phyloP scores from a whole-genome alignment of 1,139 yeast genomes.

The Sugiyamaella xylanicola region DNA sequence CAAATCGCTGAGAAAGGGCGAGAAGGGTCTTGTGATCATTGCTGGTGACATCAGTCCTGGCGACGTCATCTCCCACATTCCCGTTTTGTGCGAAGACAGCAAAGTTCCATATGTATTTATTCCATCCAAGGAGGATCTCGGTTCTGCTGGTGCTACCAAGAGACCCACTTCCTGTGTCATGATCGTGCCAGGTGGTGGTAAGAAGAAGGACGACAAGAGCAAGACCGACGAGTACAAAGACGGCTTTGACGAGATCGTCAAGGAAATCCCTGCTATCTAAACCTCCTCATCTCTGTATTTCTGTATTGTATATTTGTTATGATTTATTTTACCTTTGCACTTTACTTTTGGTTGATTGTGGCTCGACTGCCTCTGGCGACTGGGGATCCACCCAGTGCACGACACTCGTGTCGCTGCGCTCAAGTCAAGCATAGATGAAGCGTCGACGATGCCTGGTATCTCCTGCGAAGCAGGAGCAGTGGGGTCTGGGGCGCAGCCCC shows the following conservation, averaged over 20 bases:
- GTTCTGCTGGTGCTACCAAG: constrained; percentile 98
- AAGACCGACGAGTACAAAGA: constrained; percentile 86
- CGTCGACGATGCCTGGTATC: background rate
- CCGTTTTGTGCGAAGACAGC: constrained; percentile 94
- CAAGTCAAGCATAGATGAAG: background rate
- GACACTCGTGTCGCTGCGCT: background rate
- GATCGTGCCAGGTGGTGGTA: constrained; percentile 96
- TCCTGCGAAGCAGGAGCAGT: constrained; percentile 2
- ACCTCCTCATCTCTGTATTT: background rate
- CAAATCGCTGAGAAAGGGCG: constrained; percentile 96
- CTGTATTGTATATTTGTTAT: constrained; percentile 5
- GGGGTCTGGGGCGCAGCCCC: constrained; percentile 7
- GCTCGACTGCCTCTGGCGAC: background rate
- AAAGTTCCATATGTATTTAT: constrained; percentile 89
- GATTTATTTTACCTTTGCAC: constrained; percentile 8
- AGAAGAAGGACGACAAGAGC: constrained; percentile 72
- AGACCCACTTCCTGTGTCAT: constrained; percentile 98
- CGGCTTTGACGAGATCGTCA: constrained; percentile 88
- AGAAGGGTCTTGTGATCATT: constrained; percentile 91
- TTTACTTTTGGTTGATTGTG: too few species aligned
- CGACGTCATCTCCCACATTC: constrained; percentile 95
- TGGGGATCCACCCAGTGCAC: background rate
- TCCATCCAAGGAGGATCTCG: constrained; percentile 97
- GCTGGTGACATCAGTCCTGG: constrained; percentile 99
- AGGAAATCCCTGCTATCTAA: constrained; percentile 62